Conservation (phyloP, 495 filamentous ascomycete genomes). For the Pseudomonodictys pantanalensis region DNA sequence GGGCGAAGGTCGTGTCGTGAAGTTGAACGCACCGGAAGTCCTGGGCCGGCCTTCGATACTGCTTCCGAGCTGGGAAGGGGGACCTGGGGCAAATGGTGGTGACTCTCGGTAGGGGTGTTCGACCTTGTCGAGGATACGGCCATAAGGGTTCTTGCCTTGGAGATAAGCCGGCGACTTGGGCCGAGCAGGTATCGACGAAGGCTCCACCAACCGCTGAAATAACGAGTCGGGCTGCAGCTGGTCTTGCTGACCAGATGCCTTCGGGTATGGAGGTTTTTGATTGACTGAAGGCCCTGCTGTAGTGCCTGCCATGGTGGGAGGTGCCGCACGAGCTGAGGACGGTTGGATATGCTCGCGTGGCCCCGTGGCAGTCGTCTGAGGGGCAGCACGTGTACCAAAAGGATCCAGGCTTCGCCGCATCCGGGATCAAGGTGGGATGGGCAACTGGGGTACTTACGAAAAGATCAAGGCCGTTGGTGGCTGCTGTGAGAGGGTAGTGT, state of each 20-base stretch:
- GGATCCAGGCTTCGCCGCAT: conserved; percentile 19
- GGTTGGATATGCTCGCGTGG: background rate
- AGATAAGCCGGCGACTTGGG: conserved; percentile 28
- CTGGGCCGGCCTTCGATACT: conserved; percentile 25
- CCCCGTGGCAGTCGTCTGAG: conserved; percentile 2
- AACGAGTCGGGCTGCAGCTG: background rate
- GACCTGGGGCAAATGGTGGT: background rate
- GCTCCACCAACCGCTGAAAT: background rate
- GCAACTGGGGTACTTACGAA: background rate
- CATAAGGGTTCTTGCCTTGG: conserved; percentile 31
- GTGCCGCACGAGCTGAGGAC: background rate
- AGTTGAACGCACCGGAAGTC: conserved; percentile 17
- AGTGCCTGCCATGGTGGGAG: too few species aligned
- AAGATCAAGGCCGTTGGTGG: background rate
- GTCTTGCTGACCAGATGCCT: too few species aligned
- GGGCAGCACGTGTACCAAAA: background rate
- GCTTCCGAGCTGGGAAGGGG: conserved; percentile 23
- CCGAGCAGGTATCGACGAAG: background rate
- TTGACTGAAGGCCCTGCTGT: too few species aligned
- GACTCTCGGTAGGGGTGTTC: background rate
- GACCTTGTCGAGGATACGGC: conserved; percentile 19
- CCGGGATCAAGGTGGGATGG: background rate
- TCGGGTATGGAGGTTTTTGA: too few species aligned
- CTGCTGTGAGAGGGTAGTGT: background rate
- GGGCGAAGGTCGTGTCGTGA: conserved; percentile 15